Conservation (phyloP, 2,329 filamentous ascomycete species). For the Plenodomus lindquistii region DNA sequence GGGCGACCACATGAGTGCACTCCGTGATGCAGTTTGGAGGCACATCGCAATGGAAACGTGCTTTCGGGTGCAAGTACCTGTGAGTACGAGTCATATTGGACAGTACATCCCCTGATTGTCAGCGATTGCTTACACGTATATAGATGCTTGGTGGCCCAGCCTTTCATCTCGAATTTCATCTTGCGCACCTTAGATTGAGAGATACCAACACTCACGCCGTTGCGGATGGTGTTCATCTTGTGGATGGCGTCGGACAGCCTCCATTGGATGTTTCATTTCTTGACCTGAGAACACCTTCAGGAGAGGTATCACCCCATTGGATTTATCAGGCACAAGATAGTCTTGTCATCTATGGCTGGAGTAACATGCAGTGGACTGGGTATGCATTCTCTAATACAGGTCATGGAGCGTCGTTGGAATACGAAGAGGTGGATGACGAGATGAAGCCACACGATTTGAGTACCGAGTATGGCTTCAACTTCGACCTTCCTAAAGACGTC, state of each 20-base stretch:
- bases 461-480: background rate
- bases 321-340: constrained; percentile 4
- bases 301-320: background rate
- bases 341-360: constrained; percentile 10
- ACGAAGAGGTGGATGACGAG: background rate
- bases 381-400: constrained; percentile 3
- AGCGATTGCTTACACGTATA: too few relatives aligned
- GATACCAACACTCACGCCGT: background rate
- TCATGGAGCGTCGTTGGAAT: background rate
- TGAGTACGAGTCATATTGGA: background rate
- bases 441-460: background rate
- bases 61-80: constrained; percentile 5
- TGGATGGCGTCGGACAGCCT: too few relatives aligned
- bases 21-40: constrained; percentile 3
- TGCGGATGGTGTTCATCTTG: too few relatives aligned
- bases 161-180: constrained; percentile 4
- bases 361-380: constrained; percentile 3
- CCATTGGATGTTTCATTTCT: too few relatives aligned
- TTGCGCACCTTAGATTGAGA: constrained; percentile 4
- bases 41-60: constrained; percentile 5
- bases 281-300: background rate
- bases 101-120: too few relatives aligned
- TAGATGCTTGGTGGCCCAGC: background rate
- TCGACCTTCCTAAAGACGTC: background rate
- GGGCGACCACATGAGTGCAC: background rate